Conservation (phyloP, 2,329 filamentous ascomycete species). For the Phaeophleospora eucalypticola region DNA sequence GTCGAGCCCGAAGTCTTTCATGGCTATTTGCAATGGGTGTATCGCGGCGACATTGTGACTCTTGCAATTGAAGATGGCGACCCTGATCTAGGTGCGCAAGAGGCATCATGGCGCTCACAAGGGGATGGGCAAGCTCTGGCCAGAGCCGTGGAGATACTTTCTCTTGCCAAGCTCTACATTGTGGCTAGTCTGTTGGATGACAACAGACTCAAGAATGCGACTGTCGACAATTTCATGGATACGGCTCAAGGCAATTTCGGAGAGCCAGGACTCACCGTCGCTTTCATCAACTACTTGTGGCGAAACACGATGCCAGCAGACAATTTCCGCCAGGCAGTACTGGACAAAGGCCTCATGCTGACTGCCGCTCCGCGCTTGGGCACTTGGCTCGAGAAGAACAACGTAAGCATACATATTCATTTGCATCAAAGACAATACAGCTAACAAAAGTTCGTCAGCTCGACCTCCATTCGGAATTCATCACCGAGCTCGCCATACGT, state of each 20-base stretch:
- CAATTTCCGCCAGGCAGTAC: too few relatives aligned
- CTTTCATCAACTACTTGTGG: not conserved
- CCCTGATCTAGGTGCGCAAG: too few relatives aligned
- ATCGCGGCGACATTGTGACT: not conserved
- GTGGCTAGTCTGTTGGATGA: slow-evolving; percentile 10
- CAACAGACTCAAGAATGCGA: slow-evolving; percentile 6
- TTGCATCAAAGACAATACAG: too few relatives aligned
- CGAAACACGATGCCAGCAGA: not conserved
- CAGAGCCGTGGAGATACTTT: not conserved
- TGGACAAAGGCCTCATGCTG: not conserved
- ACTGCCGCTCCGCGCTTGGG: not conserved
- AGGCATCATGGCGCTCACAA: not conserved
- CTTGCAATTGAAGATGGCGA: not conserved
- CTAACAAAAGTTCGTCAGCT: too few relatives aligned
- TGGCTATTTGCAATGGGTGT: slow-evolving; percentile 4
- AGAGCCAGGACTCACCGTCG: not conserved
- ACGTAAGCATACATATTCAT: too few relatives aligned
- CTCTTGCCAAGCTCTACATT: slow-evolving; percentile 6
- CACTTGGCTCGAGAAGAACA: too few relatives aligned
- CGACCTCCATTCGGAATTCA: too few relatives aligned
- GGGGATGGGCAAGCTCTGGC: not conserved
- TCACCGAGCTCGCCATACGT: too few relatives aligned
- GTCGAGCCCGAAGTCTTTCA: slow-evolving; percentile 3
- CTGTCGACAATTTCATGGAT: slow-evolving; percentile 7
- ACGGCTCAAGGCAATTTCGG: not conserved